Evolutionary conservation across 176 grass and related monocot genomes (phyloP), one percentile per base, ranked within the genome.

Genomic region (Bonia amplexicaulis): DNA sequence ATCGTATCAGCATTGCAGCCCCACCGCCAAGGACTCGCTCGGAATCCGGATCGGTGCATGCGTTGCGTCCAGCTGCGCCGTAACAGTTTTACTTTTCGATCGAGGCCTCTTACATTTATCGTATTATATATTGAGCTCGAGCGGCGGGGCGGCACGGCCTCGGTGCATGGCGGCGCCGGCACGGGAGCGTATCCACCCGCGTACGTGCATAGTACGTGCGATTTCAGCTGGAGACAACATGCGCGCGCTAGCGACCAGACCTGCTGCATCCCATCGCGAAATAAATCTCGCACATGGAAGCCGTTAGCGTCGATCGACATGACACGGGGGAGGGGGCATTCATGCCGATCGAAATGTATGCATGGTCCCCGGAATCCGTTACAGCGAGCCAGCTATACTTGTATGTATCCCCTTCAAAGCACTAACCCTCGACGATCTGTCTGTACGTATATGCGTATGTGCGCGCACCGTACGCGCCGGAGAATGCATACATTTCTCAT

Each of bases 251-350:
- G 51, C 51, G 13, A 46, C 41, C 42, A 52, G 49, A 9, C 71
- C 51, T 33, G 72, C 72, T 2, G 52, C 33, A 42, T 59, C 74
- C 41, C 76, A 65, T 79, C 42, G 48, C 41, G 76, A 29, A 79
- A 79, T 79, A 79, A 79, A 65, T 64, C 59, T 44, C n/a, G 79
- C 86, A 82, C 86, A 87, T 82, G 86, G 52, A 77, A 82, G 86
- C 79, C 86, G 71, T 77, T 87, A 69, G 12, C 29, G 84, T 40
- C 40, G 52, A 57, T 70, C 51, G 65, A 47, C 35, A 76, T 23
- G 67, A 27, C 26, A 72, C 58, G 76, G 42, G 42, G 42, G 53
- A 37, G 71, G 12, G 41, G 19, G 19, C 70, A 44, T 33, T 55
- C 77, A 67, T 23, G 37, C 47, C 80, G 20, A 76, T 57, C 81